phyloP scores from a whole-genome alignment of 805 yeast genomes.

The Candida maltosa region DNA sequence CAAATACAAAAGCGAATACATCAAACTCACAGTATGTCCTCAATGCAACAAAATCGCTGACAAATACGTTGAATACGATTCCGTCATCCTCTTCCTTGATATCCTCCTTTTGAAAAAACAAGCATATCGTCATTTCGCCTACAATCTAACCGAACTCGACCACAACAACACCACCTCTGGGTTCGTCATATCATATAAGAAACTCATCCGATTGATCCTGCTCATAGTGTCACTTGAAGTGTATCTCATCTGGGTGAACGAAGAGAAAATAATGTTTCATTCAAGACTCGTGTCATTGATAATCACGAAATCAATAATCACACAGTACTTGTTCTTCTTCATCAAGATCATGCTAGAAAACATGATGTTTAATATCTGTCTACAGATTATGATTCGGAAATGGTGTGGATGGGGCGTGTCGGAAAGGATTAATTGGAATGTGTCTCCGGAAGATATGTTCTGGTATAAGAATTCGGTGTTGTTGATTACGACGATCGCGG shows the following conservation, averaged over 20 bases:
- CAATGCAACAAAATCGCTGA: constrained; percentile 76
- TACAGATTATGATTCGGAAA: constrained; percentile 22
- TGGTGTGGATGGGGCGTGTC: constrained; percentile 17
- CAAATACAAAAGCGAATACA: constrained; percentile 71
- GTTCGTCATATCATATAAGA: constrained; percentile 16
- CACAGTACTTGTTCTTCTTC: constrained; percentile 58
- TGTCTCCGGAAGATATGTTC: constrained; percentile 25
- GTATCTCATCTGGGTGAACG: constrained; percentile 87
- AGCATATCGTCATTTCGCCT: constrained; percentile 84
- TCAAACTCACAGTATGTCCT: constrained; percentile 73
- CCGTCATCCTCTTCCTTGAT: constrained; percentile 80
- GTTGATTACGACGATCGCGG: constrained; percentile 66
- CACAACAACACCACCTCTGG: neutral
- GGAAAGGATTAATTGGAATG: constrained; percentile 11
- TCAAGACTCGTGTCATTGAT: constrained; percentile 20
- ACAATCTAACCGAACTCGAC: constrained; percentile 49
- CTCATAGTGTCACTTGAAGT: constrained; percentile 80
- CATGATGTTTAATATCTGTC: constrained; percentile 32
- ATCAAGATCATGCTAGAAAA: constrained; percentile 49
- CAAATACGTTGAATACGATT: constrained; percentile 87
- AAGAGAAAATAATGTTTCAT: constrained; percentile 55
- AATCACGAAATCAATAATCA: constrained; percentile 31
- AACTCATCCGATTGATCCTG: constrained; percentile 45
- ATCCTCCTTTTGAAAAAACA: constrained; percentile 79
- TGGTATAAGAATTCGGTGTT: constrained; percentile 42